These are phyloP conservation scores for Hordeum vulgare DNA, from an alignment of 176 grass and related monocot species.

Conservation along the genomic window MorexV3_pseudomolecules_assembly NC_058521.1:495584908-495585407, in stretches of 20 bases:
- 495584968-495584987: conserved; percentile 20
- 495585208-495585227: conserved; percentile 26
- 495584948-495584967: neutral
- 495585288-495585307: conserved; percentile 42
- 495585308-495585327: conserved; percentile 35
- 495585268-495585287: conserved; percentile 35
- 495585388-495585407: conserved; percentile 1
- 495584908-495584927: conserved; percentile 19
- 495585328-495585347: neutral
- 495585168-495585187: conserved; percentile 7
- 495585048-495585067: conserved; percentile 59
- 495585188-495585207: neutral
- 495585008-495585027: conserved; percentile 72
- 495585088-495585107: conserved; percentile 86
- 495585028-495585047: conserved; percentile 82
- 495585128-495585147: conserved; percentile 43
- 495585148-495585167: conserved; percentile 49
- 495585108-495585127: conserved; percentile 62
- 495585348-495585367: conserved; percentile 1
- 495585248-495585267: conserved; percentile 10
- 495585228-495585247: conserved; percentile 28
- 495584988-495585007: conserved; percentile 57
- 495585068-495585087: conserved; percentile 62
- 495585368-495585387: conserved; percentile 42
- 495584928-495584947: conserved; percentile 35